These are phyloP conservation scores for Zygosaccharomyces siamensis DNA, from an alignment of 805 yeast species.

Conservation along the genomic window DNA sequence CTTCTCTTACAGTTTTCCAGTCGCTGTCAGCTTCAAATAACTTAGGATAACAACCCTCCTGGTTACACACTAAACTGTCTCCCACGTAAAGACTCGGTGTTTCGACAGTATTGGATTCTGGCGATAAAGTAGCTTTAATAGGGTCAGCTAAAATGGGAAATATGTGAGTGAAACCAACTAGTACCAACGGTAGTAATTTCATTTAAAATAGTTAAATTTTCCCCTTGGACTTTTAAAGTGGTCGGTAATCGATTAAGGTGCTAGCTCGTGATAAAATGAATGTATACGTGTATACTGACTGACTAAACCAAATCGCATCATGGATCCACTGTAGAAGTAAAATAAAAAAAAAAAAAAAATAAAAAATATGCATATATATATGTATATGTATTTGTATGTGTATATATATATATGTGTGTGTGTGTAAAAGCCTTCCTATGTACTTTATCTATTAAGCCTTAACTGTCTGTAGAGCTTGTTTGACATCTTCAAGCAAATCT, in stretches of 20 bases:
- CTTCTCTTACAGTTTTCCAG: conserved; percentile 66
- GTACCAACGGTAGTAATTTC: not conserved
- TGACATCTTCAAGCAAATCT: conserved; percentile 66
- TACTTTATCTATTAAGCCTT: conserved; percentile 5
- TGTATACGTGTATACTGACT: not conserved
- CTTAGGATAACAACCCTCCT: conserved; percentile 56
- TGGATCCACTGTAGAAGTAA: too few relatives aligned
- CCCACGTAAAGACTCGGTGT: conserved; percentile 14
- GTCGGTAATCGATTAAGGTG: not conserved
- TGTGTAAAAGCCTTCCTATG: not conserved
- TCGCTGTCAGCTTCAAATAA: conserved; percentile 57
- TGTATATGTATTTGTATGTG: not conserved
- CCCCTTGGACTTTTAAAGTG: not conserved
- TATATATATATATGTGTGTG: not conserved
- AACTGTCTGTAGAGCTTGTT: conserved; percentile 55
- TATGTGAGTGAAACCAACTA: not conserved
- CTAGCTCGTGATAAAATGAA: not conserved
- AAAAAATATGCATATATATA: too few relatives aligned
- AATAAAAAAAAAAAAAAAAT: too few relatives aligned
- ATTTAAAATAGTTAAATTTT: not conserved
- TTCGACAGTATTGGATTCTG: conserved; percentile 5
- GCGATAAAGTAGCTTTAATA: conserved; percentile 3
- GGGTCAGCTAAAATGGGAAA: not conserved
- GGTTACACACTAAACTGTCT: conserved; percentile 30
- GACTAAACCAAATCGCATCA: not conserved